phyloP scores from a whole-genome alignment of 139 green algal genomes.

The Parachlorella kessleri region DNA sequence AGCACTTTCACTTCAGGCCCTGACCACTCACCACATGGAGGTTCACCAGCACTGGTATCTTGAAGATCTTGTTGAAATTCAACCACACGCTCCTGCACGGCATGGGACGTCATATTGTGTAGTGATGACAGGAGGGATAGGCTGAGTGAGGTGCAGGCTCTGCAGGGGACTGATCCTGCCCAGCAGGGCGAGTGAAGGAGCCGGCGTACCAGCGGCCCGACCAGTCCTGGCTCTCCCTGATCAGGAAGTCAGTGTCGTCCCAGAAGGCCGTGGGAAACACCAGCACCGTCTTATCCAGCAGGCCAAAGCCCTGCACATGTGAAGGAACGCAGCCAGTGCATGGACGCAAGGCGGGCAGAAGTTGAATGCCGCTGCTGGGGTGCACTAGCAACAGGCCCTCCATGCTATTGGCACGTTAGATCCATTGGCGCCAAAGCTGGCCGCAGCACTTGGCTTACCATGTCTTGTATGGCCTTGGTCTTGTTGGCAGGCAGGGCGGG shows the following conservation, averaged over 20 bases:
- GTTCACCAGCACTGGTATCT: conserved; percentile 46
- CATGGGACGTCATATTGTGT: neutral
- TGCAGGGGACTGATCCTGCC: no score
- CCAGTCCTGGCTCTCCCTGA: conserved; percentile 25
- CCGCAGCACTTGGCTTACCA: conserved; percentile 42
- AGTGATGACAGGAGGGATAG: conserved; percentile 1
- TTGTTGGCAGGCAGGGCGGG: conserved; percentile 63
- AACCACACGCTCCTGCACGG: conserved; percentile 23
- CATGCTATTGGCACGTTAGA: no score
- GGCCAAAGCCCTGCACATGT: conserved; percentile 2
- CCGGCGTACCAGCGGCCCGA: conserved; percentile 34
- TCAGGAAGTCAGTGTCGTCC: conserved; percentile 65
- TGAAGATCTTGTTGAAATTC: conserved; percentile 34
- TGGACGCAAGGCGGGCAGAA: no score
- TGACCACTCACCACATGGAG: no score
- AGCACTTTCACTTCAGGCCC: no score
- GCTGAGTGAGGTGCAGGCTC: no score
- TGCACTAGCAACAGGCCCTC: no score
- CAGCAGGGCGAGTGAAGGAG: no score
- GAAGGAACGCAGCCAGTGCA: no score
- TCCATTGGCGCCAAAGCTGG: no score
- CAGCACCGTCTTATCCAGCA: conserved; percentile 63
- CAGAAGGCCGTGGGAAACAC: conserved; percentile 73
- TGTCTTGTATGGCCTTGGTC: conserved; percentile 62
- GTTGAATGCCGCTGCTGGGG: no score